Conservation (phyloP, 1,139 yeast species). For the Blastobotrys proliferans region DNA sequence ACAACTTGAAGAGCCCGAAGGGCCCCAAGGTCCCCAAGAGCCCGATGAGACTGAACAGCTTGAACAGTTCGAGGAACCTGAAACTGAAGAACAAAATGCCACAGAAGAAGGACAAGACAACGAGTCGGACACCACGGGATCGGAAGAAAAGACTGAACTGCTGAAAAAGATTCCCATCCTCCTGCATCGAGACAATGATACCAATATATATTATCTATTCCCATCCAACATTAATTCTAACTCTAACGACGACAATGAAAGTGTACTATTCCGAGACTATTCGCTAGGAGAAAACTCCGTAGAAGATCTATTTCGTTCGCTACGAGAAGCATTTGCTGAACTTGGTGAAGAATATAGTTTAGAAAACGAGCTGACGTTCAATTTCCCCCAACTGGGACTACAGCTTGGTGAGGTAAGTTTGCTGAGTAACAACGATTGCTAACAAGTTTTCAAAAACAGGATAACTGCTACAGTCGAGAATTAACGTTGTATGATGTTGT, state of each 20-base stretch:
- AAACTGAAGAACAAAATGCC: not conserved
- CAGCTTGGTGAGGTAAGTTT: slow-evolving; percentile 24
- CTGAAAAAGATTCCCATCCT: slow-evolving; percentile 6
- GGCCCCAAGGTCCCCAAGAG: not conserved
- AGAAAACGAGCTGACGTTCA: slow-evolving; percentile 23
- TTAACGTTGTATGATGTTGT: slow-evolving; percentile 24
- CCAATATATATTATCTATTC: slow-evolving; percentile 8
- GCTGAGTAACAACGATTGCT: not conserved
- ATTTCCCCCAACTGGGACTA: slow-evolving; percentile 21
- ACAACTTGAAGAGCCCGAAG: slow-evolving; percentile 2
- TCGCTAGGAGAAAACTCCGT: slow-evolving; percentile 2
- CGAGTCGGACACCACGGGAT: not conserved
- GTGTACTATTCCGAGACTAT: slow-evolving; percentile 2
- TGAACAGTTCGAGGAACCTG: slow-evolving; percentile 5
- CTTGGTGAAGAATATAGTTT: slow-evolving; percentile 12
- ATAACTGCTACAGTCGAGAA: slow-evolving; percentile 25
- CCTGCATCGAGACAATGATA: slow-evolving; percentile 6
- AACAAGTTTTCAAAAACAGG: slow-evolving; percentile 16
- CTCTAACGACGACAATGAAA: not conserved
- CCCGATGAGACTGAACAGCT: slow-evolving; percentile 5
- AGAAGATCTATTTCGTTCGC: slow-evolving; percentile 17
- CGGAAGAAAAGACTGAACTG: slow-evolving; percentile 4
- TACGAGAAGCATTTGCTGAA: slow-evolving; percentile 20
- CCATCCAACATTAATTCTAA: slow-evolving; percentile 1
- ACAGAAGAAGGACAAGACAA: not conserved